Conservation (phyloP, 345 rosid species). For the Acer saccharum region DNA sequence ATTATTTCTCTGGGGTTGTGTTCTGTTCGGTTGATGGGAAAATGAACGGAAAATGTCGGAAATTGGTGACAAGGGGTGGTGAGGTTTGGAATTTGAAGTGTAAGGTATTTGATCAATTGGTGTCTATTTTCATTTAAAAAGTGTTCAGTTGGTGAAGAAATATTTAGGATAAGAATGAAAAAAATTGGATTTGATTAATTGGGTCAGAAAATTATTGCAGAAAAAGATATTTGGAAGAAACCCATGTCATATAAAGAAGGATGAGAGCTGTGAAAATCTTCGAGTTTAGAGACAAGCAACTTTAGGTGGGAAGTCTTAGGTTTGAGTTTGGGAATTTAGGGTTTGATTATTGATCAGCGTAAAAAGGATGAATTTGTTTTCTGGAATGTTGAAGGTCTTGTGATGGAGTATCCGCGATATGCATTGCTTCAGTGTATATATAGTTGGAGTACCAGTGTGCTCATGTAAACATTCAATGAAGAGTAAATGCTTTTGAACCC, state of each 20-base stretch:
- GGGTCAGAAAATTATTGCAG: neutral
- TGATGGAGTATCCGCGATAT: neutral
- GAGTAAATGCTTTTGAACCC: neutral
- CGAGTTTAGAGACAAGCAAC: neutral
- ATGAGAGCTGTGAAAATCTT: neutral
- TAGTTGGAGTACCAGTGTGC: neutral
- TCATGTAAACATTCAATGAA: neutral
- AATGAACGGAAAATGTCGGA: neutral
- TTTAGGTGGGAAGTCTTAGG: neutral
- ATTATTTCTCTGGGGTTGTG: neutral
- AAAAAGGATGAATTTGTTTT: neutral
- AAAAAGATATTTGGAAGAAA: neutral
- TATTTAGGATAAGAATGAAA: neutral
- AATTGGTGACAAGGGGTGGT: neutral
- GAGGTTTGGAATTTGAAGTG: neutral
- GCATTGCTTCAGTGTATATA: neutral
- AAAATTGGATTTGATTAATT: neutral
- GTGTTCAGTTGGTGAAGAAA: neutral
- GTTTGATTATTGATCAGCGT: neutral
- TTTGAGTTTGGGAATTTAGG: neutral
- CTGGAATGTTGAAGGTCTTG: neutral
- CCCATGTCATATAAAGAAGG: neutral
- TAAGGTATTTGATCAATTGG: neutral
- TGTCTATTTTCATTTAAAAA: neutral
- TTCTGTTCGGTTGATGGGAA: neutral